Evolutionary conservation across 495 filamentous ascomycete species (phyloP).

Genomic region (Aspergillus avenaceus): DNA sequence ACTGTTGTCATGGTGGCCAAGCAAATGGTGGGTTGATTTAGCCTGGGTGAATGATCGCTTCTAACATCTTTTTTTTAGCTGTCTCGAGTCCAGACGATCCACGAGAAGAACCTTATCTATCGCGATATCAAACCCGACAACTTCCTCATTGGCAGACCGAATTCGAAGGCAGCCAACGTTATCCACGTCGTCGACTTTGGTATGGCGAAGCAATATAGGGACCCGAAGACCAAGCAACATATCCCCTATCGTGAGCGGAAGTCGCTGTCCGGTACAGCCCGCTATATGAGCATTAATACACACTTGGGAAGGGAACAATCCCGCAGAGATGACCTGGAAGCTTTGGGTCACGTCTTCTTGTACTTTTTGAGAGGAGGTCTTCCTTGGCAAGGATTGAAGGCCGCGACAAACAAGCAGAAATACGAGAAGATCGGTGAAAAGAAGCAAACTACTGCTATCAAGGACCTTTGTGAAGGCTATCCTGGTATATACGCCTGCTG

Average conservation of each 20-base stretch:
- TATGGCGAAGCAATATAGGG: constrained; percentile 99
- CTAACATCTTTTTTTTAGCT: constrained; percentile 50
- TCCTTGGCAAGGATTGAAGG: constrained; percentile 98
- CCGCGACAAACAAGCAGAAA: constrained; percentile 99
- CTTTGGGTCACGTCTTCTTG: constrained; percentile 97
- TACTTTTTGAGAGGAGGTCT: constrained; percentile 96
- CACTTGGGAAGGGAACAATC: constrained; percentile 96
- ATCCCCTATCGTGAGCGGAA: constrained; percentile 98
- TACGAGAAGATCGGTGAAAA: constrained; percentile 99
- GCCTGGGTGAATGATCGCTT: neutral
- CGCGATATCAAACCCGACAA: constrained; percentile 99
- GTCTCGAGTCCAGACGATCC: constrained; percentile 97
- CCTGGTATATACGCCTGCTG: constrained; percentile 52
- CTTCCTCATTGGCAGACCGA: constrained; percentile 94
- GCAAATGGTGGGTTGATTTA: constrained; percentile 76
- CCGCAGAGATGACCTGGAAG: constrained; percentile 92
- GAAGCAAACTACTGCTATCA: constrained; percentile 96
- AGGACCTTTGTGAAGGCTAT: constrained; percentile 94
- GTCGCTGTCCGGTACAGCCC: constrained; percentile 91
- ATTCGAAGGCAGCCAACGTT: constrained; percentile 89
- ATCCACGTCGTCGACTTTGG: constrained; percentile 99
- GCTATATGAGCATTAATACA: constrained; percentile 99
- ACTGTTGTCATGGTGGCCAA: constrained; percentile 99
- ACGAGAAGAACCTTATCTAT: constrained; percentile 99
- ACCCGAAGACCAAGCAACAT: constrained; percentile 99